phyloP scores from a whole-genome alignment of 768 basidiomycete species.

The Tephrocybe rancida region DNA sequence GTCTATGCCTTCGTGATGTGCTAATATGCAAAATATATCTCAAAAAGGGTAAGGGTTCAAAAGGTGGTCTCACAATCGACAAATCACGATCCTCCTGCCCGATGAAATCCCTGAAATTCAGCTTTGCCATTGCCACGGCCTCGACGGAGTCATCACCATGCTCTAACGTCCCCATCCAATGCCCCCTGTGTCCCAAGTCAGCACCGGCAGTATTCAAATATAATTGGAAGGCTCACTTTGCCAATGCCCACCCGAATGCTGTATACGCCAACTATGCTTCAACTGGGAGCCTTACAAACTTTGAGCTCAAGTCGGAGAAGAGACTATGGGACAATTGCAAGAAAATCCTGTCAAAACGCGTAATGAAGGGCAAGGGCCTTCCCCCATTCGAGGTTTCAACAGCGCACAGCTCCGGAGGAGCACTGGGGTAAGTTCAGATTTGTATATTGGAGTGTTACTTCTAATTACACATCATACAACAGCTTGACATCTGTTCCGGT shows the following conservation, averaged over 20 bases:
- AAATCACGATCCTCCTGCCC: too few species aligned
- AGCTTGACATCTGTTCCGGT: too few species aligned
- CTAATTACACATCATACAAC: too few species aligned
- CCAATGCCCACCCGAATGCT: constrained; percentile 7
- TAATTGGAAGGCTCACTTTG: constrained; percentile 19
- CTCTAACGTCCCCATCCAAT: constrained; percentile 23
- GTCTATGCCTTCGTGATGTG: too few species aligned
- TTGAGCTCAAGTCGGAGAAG: constrained; percentile 19
- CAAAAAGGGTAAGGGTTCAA: too few species aligned
- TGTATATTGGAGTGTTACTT: too few species aligned
- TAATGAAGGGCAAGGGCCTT: constrained; percentile 4
- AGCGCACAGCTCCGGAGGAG: not conserved
- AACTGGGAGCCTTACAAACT: constrained; percentile 16
- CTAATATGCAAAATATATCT: too few species aligned
- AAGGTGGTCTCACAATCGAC: too few species aligned
- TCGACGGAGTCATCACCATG: constrained; percentile 14
- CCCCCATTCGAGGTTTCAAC: constrained; percentile 17
- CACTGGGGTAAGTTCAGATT: constrained; percentile 3
- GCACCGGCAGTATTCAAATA: constrained; percentile 22
- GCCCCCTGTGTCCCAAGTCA: constrained; percentile 18
- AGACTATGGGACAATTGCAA: constrained; percentile 19
- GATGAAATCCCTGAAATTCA: too few species aligned
- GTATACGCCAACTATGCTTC: constrained; percentile 8
- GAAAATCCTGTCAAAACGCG: constrained; percentile 12
- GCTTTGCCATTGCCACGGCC: too few species aligned